These are phyloP conservation scores for Eurotiales sp. DNA, from an alignment of 2,329 filamentous ascomycete genomes.

Conservation along the genomic window DNA sequence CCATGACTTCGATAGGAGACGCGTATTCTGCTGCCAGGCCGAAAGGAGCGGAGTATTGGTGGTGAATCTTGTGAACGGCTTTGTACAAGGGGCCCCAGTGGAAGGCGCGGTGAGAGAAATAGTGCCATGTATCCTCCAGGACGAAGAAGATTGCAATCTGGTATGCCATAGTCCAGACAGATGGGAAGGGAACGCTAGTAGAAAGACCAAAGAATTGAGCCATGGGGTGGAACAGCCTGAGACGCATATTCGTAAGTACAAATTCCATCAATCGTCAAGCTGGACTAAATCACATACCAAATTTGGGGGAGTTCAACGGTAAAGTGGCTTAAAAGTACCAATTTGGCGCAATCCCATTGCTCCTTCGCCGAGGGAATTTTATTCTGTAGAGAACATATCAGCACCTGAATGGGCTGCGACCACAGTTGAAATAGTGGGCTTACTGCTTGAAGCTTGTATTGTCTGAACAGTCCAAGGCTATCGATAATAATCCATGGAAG, in stretches of 20 bases:
- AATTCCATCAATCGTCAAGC: not conserved
- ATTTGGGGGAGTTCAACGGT: constrained; percentile 98
- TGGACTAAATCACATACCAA: constrained; percentile 56
- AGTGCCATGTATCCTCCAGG: constrained; percentile 96
- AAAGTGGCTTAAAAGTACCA: constrained; percentile 92
- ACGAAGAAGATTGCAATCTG: constrained; percentile 95
- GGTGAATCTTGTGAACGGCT: constrained; percentile 96
- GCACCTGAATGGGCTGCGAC: not conserved
- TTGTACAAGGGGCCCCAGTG: constrained; percentile 96
- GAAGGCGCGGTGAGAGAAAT: constrained; percentile 89
- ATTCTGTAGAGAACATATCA: constrained; percentile 39
- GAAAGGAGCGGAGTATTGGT: constrained; percentile 97
- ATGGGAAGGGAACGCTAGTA: constrained; percentile 85
- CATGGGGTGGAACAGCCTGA: constrained; percentile 86
- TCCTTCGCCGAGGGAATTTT: constrained; percentile 92
- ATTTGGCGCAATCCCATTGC: constrained; percentile 88
- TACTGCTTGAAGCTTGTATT: constrained; percentile 90
- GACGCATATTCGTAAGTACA: not conserved
- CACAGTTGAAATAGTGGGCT: not conserved
- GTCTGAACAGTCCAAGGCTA: constrained; percentile 77
- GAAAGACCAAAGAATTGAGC: constrained; percentile 87
- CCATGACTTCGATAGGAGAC: constrained; percentile 94
- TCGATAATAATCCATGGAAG: constrained; percentile 94
- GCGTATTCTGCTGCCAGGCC: constrained; percentile 96
- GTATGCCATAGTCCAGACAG: constrained; percentile 77